These are phyloP conservation scores for Coleophoma crateriformis DNA, from an alignment of 2,329 filamentous ascomycete genomes.

Conservation along the genomic window DNA sequence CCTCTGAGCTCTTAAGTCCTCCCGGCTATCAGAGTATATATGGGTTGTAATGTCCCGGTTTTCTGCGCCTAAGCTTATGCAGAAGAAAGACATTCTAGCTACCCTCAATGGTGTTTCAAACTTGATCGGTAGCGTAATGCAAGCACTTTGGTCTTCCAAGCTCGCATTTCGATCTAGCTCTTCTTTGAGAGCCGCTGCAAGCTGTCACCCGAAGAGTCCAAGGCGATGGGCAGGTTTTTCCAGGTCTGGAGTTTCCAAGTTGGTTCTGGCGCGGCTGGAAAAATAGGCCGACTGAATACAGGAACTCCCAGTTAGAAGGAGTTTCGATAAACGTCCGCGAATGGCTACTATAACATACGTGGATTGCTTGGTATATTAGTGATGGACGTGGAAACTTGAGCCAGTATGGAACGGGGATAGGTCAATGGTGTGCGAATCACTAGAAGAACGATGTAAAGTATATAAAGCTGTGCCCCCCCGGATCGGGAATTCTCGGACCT, in stretches of 20 bases:
- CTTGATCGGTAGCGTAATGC: constrained; percentile 17
- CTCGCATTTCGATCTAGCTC: constrained; percentile 29
- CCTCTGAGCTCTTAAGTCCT: too few relatives aligned
- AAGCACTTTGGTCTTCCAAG: constrained; percentile 24
- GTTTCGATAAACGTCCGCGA: constrained; percentile 18
- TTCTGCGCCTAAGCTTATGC: constrained; percentile 19
- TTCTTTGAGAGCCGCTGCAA: constrained; percentile 25
- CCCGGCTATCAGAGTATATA: constrained; percentile 29
- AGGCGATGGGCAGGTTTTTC: background rate
- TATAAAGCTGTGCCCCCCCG: background rate
- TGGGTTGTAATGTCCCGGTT: constrained; percentile 25
- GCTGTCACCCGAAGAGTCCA: background rate
- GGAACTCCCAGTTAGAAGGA: constrained; percentile 17
- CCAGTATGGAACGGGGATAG: constrained; percentile 21
- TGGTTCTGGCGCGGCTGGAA: constrained; percentile 32
- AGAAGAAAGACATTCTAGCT: constrained; percentile 24
- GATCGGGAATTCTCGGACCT: background rate
- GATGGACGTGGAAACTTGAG: constrained; percentile 24
- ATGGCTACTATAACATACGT: constrained; percentile 29
- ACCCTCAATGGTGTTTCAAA: constrained; percentile 28
- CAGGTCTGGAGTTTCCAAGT: constrained; percentile 23
- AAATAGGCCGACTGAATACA: constrained; percentile 14
- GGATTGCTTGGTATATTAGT: constrained; percentile 30
- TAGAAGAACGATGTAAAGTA: constrained; percentile 1
- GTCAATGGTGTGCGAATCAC: background rate